A percentile compares a stretch with the other conserved stretches of the same genome.
phyloP scores from a whole-genome alignment of 2,329 filamentous ascomycete species.

The Parafenestella ontariensis region DNA sequence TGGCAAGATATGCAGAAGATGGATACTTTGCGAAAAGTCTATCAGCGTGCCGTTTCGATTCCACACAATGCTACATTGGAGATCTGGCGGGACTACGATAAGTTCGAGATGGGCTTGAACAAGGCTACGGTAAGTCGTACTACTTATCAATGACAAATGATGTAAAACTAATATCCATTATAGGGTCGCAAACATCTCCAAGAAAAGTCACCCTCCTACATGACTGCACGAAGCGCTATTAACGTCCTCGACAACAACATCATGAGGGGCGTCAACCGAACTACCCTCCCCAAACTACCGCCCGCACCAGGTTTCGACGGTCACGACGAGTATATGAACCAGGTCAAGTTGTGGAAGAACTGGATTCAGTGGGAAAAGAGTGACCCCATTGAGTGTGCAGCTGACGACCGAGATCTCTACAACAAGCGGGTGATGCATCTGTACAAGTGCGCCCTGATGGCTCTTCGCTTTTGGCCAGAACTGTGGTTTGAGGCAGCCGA shows the following conservation, averaged over 20 bases:
- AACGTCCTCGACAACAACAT: slow-evolving; percentile 93
- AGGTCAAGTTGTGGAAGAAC: slow-evolving; percentile 87
- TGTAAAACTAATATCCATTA: slow-evolving; percentile 23
- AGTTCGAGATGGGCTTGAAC: slow-evolving; percentile 92
- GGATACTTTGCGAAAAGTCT: slow-evolving; percentile 89
- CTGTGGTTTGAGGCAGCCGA: slow-evolving; percentile 95
- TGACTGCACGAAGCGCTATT: slow-evolving; percentile 92
- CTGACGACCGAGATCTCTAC: slow-evolving; percentile 78
- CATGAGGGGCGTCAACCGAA: slow-evolving; percentile 76
- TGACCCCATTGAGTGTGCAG: slow-evolving; percentile 84
- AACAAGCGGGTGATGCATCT: slow-evolving; percentile 84
- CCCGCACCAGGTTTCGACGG: slow-evolving; percentile 87
- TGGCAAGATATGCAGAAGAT: slow-evolving; percentile 99
- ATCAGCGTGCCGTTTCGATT: slow-evolving; percentile 86
- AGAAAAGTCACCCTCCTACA: slow-evolving; percentile 90
- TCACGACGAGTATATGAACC: slow-evolving; percentile 80
- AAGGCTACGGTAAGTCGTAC: slow-evolving; percentile 76
- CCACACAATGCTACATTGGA: slow-evolving; percentile 83
- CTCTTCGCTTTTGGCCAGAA: slow-evolving; percentile 91
- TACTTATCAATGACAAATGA: not conserved
- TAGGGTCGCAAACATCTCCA: slow-evolving; percentile 93
- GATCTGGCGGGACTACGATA: slow-evolving; percentile 97
- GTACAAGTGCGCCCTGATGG: slow-evolving; percentile 94
- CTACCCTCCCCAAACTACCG: slow-evolving; percentile 79
- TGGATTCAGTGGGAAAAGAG: slow-evolving; percentile 97